These are phyloP conservation scores for Tetracladium maxilliforme DNA, from an alignment of 2,329 filamentous ascomycete genomes.

Conservation along the genomic window DNA sequence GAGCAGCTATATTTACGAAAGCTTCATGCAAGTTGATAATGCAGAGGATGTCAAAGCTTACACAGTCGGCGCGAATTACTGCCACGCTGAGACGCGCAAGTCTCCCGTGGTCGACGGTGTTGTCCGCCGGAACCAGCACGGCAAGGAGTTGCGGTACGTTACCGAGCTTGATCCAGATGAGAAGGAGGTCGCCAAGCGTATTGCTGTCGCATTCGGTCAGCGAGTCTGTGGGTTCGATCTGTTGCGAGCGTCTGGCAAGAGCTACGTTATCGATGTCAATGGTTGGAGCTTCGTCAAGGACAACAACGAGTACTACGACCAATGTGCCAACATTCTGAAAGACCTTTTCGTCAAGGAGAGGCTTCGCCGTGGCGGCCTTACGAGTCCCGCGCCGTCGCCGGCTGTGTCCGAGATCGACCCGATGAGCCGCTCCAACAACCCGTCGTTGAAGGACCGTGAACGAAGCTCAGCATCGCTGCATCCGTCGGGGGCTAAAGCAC, in stretches of 20 bases:
- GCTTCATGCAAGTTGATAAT: constrained; percentile 93
- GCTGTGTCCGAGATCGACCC: too few relatives aligned
- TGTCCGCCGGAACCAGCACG: constrained; percentile 89
- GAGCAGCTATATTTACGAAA: constrained; percentile 90
- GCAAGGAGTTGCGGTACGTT: constrained; percentile 92
- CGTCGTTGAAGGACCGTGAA: constrained; percentile 6
- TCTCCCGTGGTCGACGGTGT: constrained; percentile 94
- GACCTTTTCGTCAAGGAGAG: constrained; percentile 81
- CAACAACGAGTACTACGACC: constrained; percentile 96
- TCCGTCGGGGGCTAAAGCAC: too few relatives aligned
- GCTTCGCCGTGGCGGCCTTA: too few relatives aligned
- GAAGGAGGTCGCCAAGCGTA: constrained; percentile 73
- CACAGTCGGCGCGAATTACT: constrained; percentile 84
- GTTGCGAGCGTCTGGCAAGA: constrained; percentile 73
- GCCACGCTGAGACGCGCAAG: constrained; percentile 93
- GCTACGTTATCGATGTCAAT: constrained; percentile 97
- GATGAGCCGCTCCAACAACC: constrained; percentile 3
- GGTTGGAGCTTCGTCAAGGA: constrained; percentile 99
- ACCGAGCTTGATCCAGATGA: constrained; percentile 73
- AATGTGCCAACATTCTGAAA: constrained; percentile 71
- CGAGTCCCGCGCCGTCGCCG: too few relatives aligned
- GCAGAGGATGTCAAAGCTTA: constrained; percentile 98
- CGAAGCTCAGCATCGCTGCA: too few relatives aligned
- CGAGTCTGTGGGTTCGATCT: constrained; percentile 93
- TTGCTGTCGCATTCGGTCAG: constrained; percentile 85